Evolutionary conservation across 2,329 filamentous ascomycete genomes (phyloP), one percentile per base, ranked within the genome.

Genomic region (Anisogramma anomala): DNA sequence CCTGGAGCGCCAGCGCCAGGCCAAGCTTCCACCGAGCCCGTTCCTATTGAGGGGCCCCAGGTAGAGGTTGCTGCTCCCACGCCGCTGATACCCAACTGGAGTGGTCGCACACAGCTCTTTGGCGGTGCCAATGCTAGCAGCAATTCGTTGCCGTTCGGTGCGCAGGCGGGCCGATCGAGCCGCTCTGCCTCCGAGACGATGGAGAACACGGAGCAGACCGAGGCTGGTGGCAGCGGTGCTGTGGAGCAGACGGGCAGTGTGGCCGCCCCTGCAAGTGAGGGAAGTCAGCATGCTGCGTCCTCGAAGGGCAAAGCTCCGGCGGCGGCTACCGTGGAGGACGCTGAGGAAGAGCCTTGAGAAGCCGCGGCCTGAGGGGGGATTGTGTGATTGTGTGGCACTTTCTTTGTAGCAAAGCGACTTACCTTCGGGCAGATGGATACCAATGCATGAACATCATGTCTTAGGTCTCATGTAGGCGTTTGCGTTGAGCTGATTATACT

Each of bases 11-110:
- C 25, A 11, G 41, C 20, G 6, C 30, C 28, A 10, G 14, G 13
- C 13, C 30, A 33, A 10, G 15, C 14, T 3, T 20, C 31, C 7
- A 15, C 15, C 4, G 22, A 26, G 30, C 6, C 38, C 26, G 30
- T 34, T 25, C 30, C 33, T 30, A 45, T 45, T 33, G 46, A 42
- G 35, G 54, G 56, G 25, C 39, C 54, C 9, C 54, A 59, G 4
- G 49, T 53, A 9, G 25, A 46, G 15, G 65, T 72, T 13, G 63
- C 68, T 11, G 64, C 68, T 4, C 69, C 69, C 2, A 69, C 64
- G 17, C 68, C 69, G 13, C 53, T 68, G 17, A 53, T 64, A 43
- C 69, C 70, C 4, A 67, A 64, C 42, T 74, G 71, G 71, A 67
- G 67, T 34, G 66, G 68, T 11, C 56, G 66, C 2, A 61, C 67